Evolutionary conservation across 805 yeast species (phyloP).

Genomic region (Lipomyces spencermartinsiae): DNA sequence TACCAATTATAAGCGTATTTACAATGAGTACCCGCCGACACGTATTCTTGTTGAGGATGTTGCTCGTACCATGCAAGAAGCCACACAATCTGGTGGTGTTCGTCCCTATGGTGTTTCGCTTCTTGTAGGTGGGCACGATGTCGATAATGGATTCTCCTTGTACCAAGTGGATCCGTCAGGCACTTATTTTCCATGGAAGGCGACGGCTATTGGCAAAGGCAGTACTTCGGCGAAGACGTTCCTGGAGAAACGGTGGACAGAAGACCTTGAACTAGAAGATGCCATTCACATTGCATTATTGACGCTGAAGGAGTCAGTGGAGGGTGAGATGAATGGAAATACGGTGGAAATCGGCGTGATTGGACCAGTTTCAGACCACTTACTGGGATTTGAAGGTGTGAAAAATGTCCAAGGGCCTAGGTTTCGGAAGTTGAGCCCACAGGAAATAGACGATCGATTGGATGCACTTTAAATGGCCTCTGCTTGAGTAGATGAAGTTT

Average conservation of each 20-base stretch:
- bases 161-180: slow-evolving; percentile 99
- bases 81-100: slow-evolving; percentile 98
- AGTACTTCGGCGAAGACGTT: slow-evolving; percentile 96
- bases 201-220: slow-evolving; percentile 98
- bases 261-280: slow-evolving; percentile 94
- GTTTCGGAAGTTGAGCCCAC: slow-evolving; percentile 79
- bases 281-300: slow-evolving; percentile 95
- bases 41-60: slow-evolving; percentile 90
- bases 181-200: slow-evolving; percentile 98
- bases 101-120: slow-evolving; percentile 98
- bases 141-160: slow-evolving; percentile 53
- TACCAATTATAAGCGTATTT: slow-evolving; percentile 87
- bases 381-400: slow-evolving; percentile 87
- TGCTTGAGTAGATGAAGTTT: neutral
- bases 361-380: slow-evolving; percentile 78
- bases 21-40: slow-evolving; percentile 97
- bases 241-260: slow-evolving; percentile 97
- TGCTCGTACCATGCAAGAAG: slow-evolving; percentile 96
- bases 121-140: slow-evolving; percentile 93
- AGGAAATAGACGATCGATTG: slow-evolving; percentile 94
- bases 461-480: slow-evolving; percentile 69
- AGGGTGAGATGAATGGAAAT: slow-evolving; percentile 97
- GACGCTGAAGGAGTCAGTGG: slow-evolving; percentile 94
- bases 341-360: slow-evolving; percentile 91
- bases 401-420: slow-evolving; percentile 83